Base-by-base conservation (phyloP, 306 rosid genomes). In the Erythrophleum fordii region DNA sequence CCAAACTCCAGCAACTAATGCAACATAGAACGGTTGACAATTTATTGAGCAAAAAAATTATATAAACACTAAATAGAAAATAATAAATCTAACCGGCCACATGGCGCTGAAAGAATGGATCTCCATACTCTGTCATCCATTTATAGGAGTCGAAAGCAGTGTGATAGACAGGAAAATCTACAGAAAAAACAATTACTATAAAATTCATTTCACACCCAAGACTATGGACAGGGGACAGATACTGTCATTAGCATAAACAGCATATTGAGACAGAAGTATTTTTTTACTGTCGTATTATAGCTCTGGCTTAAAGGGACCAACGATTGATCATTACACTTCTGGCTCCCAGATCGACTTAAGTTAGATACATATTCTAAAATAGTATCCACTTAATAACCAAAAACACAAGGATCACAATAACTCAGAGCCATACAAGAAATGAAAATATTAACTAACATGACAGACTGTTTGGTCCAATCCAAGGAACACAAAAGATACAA, bases 111-210 rank as follows among this genome's bases (percentile, higher is more conserved):
- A 95, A 95, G 77, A 84, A 88, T 76, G 99, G 99, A 83, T 95
- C 99, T 81, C 95, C 99, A 79, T 90, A 80, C 48, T 83, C 84
- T 71, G 72, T 86, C 99, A 95, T 95, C 99, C 99, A 95, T 73
- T 89, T 87, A 82, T 89, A 95, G 41, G 97, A 88, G 81, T 95
- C 99, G 18, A 89, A 95, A 66, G 97, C 97, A 58, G 98, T 95
- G 87, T 95, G 99, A 75, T 95, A 95, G 62, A 91, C 97, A 16
- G 99, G 97, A 89, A 95, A 93, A 87, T 93, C 99, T 95, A 65
- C 14, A 37, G 29, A 17, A 53, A 34, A 25, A 78, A 35, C 49
- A 28, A 82, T 85, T 76, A 64, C 61, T 48, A 17, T 28, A 51
- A 35, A 46, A 58, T 49, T 66, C 46, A 70, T n/a, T 75, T 29